Evolutionary conservation across 2,329 filamentous ascomycete genomes (phyloP), one percentile per base, ranked within the genome.

Genomic region (Ophiocordyceps australis): DNA sequence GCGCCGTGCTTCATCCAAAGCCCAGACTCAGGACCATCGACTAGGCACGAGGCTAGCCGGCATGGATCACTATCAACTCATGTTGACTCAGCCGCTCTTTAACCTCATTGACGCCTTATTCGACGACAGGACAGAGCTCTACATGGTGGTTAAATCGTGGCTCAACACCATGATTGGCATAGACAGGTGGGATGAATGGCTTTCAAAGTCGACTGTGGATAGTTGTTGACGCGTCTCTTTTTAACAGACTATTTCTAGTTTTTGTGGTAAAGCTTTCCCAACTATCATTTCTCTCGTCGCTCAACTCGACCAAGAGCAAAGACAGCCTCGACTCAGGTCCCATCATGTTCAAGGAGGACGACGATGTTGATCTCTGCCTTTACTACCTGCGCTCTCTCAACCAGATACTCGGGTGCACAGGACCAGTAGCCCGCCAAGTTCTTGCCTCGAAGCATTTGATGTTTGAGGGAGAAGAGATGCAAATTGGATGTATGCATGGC

Each of bases 61-160:
- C 6, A 57, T 58, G 40, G 67, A 69, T 16, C 59, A 74, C 34
- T 80, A 74, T 41, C 68, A 79, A 37, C 54, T 74, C 5, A 74
- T 93, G 55, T 59, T 95, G 21, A 75, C 75, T 5, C 69, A 82
- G 25, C 86, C 86, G 2, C 50, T 93, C 12, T 76, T 94, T 34
- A 52, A 92, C 9, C 62, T 91, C 34, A 57, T 95, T 15, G 86
- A 95, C 47, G 65, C 74, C 2, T 56, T 95, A 2, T 52, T 67
- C 12, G 74, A 85, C 30, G 73, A 81, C 31, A 62, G 67, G 13
- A 75, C 72, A 3, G 78, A 85, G 37, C 55, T 77, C 10, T 81
- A 75, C 33, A 75, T 82, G 49, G 75, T 77, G 15, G 70, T 81
- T 20, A 76, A 75, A 38, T 72, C 67, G 25, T 94, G 86, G 85